A percentile compares a stretch with the other conserved stretches of the same genome.
Evolutionary conservation across 768 basidiomycete genomes (phyloP).

Genomic region (Russula vinacea): DNA sequence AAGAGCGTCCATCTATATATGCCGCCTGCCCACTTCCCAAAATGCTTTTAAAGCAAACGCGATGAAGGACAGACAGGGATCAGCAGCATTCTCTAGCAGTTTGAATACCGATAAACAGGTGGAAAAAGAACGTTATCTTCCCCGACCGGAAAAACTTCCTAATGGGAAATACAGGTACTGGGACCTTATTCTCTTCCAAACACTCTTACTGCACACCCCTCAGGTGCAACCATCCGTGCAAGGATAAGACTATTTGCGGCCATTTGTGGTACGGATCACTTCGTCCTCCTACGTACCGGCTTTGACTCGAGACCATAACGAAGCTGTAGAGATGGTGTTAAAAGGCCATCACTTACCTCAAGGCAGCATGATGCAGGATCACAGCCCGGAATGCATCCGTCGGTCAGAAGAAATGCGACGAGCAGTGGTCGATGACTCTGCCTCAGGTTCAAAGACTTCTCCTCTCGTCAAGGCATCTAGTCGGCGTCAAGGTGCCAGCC

Average conservation of each 20-base stretch:
- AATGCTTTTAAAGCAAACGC: background rate
- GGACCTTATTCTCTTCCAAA: background rate
- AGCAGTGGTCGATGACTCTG: background rate
- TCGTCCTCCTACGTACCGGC: background rate
- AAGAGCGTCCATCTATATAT: slow-evolving; percentile 2
- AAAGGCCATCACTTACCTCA: slow-evolving; percentile 46
- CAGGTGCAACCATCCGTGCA: slow-evolving; percentile 80
- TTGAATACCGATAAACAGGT: background rate
- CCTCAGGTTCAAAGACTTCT: background rate
- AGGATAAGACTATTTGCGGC: slow-evolving; percentile 69
- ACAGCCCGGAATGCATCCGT: background rate
- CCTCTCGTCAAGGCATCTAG: slow-evolving; percentile 3
- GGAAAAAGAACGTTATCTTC: background rate
- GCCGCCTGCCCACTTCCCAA: background rate
- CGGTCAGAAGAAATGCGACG: slow-evolving; percentile 8
- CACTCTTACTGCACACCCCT: background rate
- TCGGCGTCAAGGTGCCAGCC: slow-evolving; percentile 5
- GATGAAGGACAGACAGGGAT: background rate
- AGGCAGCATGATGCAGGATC: slow-evolving; percentile 35
- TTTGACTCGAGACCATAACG: background rate
- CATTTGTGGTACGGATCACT: slow-evolving; percentile 60
- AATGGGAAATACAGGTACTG: slow-evolving; percentile 60
- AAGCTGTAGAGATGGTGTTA: slow-evolving; percentile 72
- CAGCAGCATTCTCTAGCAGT: background rate
- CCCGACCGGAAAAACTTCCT: slow-evolving; percentile 42